phyloP scores from a whole-genome alignment of 208 protist genomes.

The Leishmania aethiopica region DNA sequence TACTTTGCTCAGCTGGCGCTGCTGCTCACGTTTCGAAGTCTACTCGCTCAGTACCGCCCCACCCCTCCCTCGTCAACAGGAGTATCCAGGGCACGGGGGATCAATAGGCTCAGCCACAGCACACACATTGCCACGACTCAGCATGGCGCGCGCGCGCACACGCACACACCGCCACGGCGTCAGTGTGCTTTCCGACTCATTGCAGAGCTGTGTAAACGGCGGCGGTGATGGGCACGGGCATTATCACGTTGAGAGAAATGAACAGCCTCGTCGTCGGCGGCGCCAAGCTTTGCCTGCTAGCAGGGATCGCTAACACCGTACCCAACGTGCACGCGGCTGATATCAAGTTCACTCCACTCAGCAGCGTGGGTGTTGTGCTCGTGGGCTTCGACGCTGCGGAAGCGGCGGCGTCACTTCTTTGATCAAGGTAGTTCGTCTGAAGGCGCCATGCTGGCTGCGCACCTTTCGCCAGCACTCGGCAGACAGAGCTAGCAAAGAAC shows the following conservation, averaged over 20 bases:
- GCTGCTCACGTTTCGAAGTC: constrained; percentile 5
- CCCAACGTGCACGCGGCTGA: not conserved
- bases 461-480: not conserved
- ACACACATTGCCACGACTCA: constrained; percentile 25
- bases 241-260: not conserved
- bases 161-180: not conserved
- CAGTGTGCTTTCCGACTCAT: constrained; percentile 15
- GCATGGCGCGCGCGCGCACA: constrained; percentile 10
- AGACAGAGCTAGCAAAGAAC: not conserved
- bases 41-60: constrained; percentile 5
- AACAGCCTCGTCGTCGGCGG: not conserved
- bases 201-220: constrained; percentile 16
- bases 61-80: not conserved
- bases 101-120: constrained; percentile 11
- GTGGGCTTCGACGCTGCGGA: not conserved
- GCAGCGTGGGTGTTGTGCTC: not conserved
- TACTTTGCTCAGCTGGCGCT: constrained; percentile 14
- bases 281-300: not conserved
- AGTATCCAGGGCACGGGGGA: not conserved
- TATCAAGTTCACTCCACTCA: not conserved
- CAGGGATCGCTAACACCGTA: not conserved
- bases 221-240: constrained; percentile 3
- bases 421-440: constrained; percentile 20
- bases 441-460: constrained; percentile 1
- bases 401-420: not conserved